Conservation (phyloP, 202 grass and related monocot genomes). For the Elaeis oleifera region DNA sequence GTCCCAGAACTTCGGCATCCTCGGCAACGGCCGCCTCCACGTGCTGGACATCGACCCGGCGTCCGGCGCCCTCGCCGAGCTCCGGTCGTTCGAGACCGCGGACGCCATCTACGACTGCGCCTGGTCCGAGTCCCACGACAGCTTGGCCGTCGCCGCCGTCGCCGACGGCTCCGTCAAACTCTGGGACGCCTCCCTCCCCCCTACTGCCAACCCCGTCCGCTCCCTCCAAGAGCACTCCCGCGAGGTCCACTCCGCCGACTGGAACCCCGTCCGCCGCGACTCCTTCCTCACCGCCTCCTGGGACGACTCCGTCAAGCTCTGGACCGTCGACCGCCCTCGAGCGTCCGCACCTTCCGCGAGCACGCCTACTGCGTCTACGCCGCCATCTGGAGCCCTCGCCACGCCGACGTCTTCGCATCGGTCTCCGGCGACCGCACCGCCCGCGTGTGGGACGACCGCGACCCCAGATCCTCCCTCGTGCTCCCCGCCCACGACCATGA, state of each 20-base stretch:
- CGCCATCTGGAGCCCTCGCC: conserved; percentile 66
- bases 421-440: conserved; percentile 69
- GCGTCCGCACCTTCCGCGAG: conserved; percentile 77
- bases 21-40: conserved; percentile 86
- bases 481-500: conserved; percentile 78
- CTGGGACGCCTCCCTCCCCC: conserved; percentile 60
- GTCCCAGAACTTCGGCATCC: conserved; percentile 74
- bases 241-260: conserved; percentile 74
- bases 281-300: conserved; percentile 79
- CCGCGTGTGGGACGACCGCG: conserved; percentile 82
- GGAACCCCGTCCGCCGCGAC: conserved; percentile 89
- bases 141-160: conserved; percentile 64
- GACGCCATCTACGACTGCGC: conserved; percentile 87
- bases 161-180: conserved; percentile 91
- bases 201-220: conserved; percentile 63
- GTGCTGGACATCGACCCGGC: conserved; percentile 54
- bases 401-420: conserved; percentile 79
- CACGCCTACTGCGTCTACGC: conserved; percentile 90
- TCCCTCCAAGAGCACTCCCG: conserved; percentile 84
- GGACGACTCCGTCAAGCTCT: conserved; percentile 94
- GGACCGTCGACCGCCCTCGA: conserved; percentile 68
- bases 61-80: conserved; percentile 25
- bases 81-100: conserved; percentile 77
- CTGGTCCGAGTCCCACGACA: conserved; percentile 92
- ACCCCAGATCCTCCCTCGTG: conserved; percentile 54